A percentile compares a stretch with the other conserved stretches of the same genome.
These are phyloP conservation scores for Ailanthus altissimus DNA, from an alignment of 345 rosid species.

Conservation along the genomic window DNA sequence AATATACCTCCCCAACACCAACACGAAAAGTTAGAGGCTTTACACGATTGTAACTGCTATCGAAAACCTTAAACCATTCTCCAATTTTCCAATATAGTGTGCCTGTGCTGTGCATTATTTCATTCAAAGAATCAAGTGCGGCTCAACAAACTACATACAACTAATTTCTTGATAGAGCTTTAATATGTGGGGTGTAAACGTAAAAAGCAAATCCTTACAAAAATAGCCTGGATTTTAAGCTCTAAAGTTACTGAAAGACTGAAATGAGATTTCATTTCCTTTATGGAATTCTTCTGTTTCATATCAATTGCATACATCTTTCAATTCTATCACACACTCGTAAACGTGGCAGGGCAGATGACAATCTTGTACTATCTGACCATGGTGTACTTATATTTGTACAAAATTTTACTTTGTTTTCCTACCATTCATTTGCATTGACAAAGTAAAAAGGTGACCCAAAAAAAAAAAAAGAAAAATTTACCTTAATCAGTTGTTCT, in stretches of 20 bases:
- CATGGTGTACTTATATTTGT: neutral
- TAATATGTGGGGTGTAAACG: neutral
- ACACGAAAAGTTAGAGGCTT: conserved; percentile 77
- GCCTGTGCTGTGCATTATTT: conserved; percentile 41
- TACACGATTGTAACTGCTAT: conserved; percentile 89
- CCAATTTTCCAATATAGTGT: conserved; percentile 85
- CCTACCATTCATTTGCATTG: neutral
- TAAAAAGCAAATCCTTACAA: neutral
- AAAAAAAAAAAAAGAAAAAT: too few relatives aligned
- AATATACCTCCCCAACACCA: conserved; percentile 86
- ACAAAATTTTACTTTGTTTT: neutral
- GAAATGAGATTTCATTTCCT: neutral
- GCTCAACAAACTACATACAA: neutral
- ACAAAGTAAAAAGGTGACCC: too few relatives aligned
- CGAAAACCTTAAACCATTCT: conserved; percentile 76
- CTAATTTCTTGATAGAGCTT: neutral
- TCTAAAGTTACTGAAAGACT: neutral
- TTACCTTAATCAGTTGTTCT: conserved; percentile 86
- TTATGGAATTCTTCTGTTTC: neutral
- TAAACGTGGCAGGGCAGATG: neutral
- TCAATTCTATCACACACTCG: neutral
- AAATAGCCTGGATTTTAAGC: neutral
- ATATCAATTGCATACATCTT: neutral
- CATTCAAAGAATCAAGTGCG: neutral
- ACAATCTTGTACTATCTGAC: neutral